Evolutionary conservation across 306 rosid species (phyloP).

Genomic region (Alnus glutinosa): DNA sequence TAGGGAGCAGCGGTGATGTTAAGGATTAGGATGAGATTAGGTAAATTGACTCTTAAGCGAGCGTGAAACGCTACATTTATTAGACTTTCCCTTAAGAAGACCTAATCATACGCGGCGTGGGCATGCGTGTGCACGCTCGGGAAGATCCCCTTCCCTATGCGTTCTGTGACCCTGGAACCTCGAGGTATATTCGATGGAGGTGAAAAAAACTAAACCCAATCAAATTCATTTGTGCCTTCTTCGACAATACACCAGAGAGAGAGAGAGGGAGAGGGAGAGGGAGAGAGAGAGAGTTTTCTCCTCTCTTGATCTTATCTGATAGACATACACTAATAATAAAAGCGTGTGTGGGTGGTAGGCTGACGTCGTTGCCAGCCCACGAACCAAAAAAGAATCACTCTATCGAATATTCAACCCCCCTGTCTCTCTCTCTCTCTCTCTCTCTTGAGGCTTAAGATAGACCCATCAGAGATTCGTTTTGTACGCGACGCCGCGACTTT

Average conservation of each 20-base stretch:
- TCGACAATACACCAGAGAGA: background rate
- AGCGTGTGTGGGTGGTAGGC: background rate
- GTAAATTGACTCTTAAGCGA: background rate
- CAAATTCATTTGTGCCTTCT: background rate
- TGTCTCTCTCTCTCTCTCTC: background rate
- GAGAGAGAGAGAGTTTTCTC: background rate
- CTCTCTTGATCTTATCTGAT: conserved; percentile 53
- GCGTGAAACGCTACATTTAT: conserved; percentile 19
- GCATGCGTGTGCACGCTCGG: conserved; percentile 13
- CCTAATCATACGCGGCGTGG: conserved; percentile 23
- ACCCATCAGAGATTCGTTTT: conserved; percentile 56
- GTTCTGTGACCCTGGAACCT: background rate
- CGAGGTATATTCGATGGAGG: conserved; percentile 29
- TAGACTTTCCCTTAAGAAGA: too few relatives aligned
- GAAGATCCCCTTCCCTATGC: background rate
- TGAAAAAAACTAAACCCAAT: background rate
- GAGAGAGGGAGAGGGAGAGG: background rate
- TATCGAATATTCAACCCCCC: conserved; percentile 52
- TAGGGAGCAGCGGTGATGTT: too few relatives aligned
- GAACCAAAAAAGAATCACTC: conserved; percentile 42
- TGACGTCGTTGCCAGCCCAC: conserved; percentile 51
- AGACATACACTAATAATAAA: background rate
- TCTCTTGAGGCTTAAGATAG: conserved; percentile 7
- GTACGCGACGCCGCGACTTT: conserved; percentile 92
- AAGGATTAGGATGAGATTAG: background rate